These are phyloP conservation scores for Alternaria incomplexa DNA, from an alignment of 2,329 filamentous ascomycete genomes.

Conservation along the genomic window DNA sequence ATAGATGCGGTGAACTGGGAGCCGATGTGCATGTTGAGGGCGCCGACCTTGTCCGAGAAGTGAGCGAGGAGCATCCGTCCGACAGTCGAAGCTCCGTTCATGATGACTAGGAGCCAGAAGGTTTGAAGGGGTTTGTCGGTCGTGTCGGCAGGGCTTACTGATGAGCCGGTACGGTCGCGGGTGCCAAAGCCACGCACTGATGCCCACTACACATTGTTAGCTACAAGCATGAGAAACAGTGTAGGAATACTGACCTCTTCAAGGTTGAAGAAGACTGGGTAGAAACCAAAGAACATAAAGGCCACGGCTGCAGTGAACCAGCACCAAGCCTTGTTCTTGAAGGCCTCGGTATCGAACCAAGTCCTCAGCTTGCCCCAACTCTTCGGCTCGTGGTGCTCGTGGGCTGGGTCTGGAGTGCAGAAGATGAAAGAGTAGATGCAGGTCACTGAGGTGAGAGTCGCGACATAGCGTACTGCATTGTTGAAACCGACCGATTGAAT, in stretches of 20 bases:
- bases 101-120: constrained; percentile 57
- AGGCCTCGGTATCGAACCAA: constrained; percentile 55
- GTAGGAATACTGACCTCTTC: constrained; percentile 50
- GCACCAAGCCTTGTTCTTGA: constrained; percentile 51
- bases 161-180: constrained; percentile 31
- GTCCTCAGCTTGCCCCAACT: constrained; percentile 47
- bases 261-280: constrained; percentile 60
- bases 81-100: constrained; percentile 57
- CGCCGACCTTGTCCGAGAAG: constrained; percentile 54
- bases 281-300: constrained; percentile 60
- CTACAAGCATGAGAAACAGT: not conserved
- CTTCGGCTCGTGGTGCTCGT: constrained; percentile 47
- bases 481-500: constrained; percentile 54
- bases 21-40: constrained; percentile 54
- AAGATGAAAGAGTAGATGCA: constrained; percentile 52
- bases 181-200: constrained; percentile 51
- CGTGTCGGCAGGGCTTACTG: constrained; percentile 13
- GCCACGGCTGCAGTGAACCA: constrained; percentile 55
- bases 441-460: constrained; percentile 50
- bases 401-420: constrained; percentile 52
- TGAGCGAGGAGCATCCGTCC: constrained; percentile 55
- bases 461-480: constrained; percentile 51
- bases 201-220: constrained; percentile 51
- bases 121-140: constrained; percentile 50
- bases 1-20: constrained; percentile 52